Evolutionary conservation across 805 yeast genomes (phyloP).

Genomic region (Metschnikowia dekortorum): DNA sequence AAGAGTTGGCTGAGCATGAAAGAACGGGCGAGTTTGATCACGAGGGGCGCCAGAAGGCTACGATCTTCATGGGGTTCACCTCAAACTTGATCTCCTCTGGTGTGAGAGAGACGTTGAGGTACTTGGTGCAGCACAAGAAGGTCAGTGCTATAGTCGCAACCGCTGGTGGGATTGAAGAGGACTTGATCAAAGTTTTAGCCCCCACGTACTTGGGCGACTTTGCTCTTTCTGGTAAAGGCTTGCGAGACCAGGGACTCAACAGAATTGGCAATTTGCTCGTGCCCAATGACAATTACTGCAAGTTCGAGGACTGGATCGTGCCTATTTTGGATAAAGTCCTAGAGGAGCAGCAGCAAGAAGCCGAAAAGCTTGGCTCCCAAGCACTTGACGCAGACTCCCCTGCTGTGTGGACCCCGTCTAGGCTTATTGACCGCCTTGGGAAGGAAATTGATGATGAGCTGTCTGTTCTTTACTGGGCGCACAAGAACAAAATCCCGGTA

Average conservation of each 20-base stretch:
- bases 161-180: conserved; percentile 99
- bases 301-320: conserved; percentile 97
- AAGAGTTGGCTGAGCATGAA: conserved; percentile 63
- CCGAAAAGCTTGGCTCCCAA: conserved; percentile 45
- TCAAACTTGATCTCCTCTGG: conserved; percentile 96
- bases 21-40: conserved; percentile 72
- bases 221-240: conserved; percentile 67
- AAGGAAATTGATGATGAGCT: conserved; percentile 92
- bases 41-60: conserved; percentile 73
- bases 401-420: conserved; percentile 92
- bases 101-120: conserved; percentile 83
- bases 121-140: conserved; percentile 87
- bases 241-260: conserved; percentile 94
- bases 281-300: conserved; percentile 97
- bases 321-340: conserved; percentile 85
- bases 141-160: conserved; percentile 94
- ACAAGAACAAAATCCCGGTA: conserved; percentile 91
- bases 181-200: conserved; percentile 90
- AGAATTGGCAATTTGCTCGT: conserved; percentile 95
- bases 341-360: conserved; percentile 78
- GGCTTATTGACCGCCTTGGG: conserved; percentile 87
- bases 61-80: conserved; percentile 94
- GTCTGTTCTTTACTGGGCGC: conserved; percentile 96
- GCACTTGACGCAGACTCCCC: conserved; percentile 58
- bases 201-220: conserved; percentile 96